Evolutionary conservation across 257 asterid species (phyloP).

Genomic region (Forsythia suspensa): DNA sequence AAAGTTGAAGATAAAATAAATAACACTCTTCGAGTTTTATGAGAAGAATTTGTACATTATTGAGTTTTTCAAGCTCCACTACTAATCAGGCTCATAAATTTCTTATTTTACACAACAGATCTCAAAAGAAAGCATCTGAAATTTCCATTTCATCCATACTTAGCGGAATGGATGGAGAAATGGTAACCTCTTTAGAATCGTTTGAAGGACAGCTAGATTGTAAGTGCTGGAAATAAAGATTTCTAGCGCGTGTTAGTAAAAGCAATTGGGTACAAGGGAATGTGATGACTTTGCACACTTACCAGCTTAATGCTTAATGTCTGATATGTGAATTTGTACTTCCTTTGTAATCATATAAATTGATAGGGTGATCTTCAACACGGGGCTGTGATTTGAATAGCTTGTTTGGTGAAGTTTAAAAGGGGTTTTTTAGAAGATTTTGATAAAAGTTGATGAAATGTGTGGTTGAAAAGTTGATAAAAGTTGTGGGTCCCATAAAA

Average conservation of each 20-base stretch:
- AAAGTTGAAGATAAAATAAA: neutral
- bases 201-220: neutral
- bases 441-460: too few species aligned
- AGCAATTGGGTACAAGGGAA: neutral
- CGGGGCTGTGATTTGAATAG: neutral
- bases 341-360: neutral
- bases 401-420: too few species aligned
- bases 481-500: too few species aligned
- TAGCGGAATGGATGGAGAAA: neutral
- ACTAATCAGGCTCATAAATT: neutral
- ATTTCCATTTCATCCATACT: neutral
- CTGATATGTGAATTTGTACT: neutral
- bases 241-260: neutral
- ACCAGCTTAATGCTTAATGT: neutral
- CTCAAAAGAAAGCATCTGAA: neutral
- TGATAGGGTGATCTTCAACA: neutral
- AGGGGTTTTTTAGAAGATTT: too few species aligned
- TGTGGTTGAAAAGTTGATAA: too few species aligned
- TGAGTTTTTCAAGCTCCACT: neutral
- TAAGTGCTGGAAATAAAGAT: neutral
- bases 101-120: neutral
- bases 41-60: neutral
- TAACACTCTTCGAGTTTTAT: neutral
- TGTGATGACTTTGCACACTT: neutral
- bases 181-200: neutral